Percentiles rank a stretch among this genome's conserved stretches.
Evolutionary conservation across 768 basidiomycete genomes (phyloP).

Genomic region (Leccinum rimulosum): DNA sequence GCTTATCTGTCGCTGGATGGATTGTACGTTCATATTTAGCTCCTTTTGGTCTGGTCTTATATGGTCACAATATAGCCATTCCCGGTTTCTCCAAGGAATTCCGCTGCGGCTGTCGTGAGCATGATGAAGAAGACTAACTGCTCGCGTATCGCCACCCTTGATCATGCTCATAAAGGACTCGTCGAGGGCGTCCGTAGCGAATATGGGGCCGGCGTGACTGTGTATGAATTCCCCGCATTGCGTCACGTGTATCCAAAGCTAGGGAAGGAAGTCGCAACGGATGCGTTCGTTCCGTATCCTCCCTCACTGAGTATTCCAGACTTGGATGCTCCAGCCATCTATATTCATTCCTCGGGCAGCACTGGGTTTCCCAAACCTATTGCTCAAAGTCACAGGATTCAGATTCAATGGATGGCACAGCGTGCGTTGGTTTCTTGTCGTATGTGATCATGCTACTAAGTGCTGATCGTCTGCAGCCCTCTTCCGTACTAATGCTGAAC

Average conservation of each 20-base stretch:
- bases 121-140: constrained; percentile 25
- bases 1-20: constrained; percentile 41
- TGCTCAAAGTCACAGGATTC: constrained; percentile 31
- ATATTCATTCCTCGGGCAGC: constrained; percentile 51
- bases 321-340: constrained; percentile 38
- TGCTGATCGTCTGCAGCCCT: constrained; percentile 5
- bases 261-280: constrained; percentile 28
- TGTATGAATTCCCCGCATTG: constrained; percentile 22
- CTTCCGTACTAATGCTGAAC: not conserved
- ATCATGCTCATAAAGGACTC: constrained; percentile 17
- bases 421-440: constrained; percentile 26
- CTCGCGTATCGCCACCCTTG: constrained; percentile 17
- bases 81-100: constrained; percentile 40
- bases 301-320: constrained; percentile 11
- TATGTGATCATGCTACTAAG: not conserved
- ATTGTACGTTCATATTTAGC: constrained; percentile 24
- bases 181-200: constrained; percentile 9
- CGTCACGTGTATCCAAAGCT: constrained; percentile 40
- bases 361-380: constrained; percentile 52
- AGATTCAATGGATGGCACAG: constrained; percentile 35
- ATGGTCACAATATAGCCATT: constrained; percentile 27
- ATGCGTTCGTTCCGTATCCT: constrained; percentile 21
- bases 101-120: constrained; percentile 35
- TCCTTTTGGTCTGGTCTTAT: constrained; percentile 25
- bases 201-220: not conserved